Base-by-base conservation (phyloP, 176 grass and related monocot genomes). In the Elymus sibiricus region DNA sequence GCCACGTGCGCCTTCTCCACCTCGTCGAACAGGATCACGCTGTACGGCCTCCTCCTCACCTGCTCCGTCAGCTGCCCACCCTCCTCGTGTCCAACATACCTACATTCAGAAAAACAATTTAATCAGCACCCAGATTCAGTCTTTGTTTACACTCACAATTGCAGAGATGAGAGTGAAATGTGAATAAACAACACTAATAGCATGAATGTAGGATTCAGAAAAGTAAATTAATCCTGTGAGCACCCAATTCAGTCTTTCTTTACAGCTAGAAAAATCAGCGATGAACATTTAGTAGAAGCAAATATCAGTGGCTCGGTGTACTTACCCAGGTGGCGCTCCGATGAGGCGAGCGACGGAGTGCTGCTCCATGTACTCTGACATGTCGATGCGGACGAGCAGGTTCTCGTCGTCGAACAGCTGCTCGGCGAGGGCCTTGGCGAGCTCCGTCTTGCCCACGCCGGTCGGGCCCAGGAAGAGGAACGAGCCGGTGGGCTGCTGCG, bases 331-430 rank as follows among this genome's bases (percentile, higher is more conserved):
- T 26, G 96, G 96, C 12, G 96, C 96, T 17, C 96, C 96, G 37
- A 98, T 98, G 1, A 98, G 84, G 1, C 96, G 87, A 24, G 96
- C 91, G 29, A 98, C 91, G 3, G 96, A 98, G 76, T 98, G 93
- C 86, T 98, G 96, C 82, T 98, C 96, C 96, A 98, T 98, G 84
- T 98, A 98, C 35, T 98, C 96, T 0, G 93, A 94, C 96, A 98
- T 98, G 84, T 98, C 96, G 3, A 98, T 91, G 90, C 96, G 93
- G 13, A 98, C 85, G 12, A 98, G 88, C 25, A 98, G 88, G 62
- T 98, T 98, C 86, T 98, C 96, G 38, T 98, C 95, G 51, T 98
- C 95, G 64, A 98, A 98, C 31, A 98, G 73, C 64, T 98, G 96
- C 81, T 98, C 91, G 5, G 96, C 96, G 5, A 98, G 90, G 44